A percentile compares a stretch with the other conserved stretches of the same genome.
phyloP scores from a whole-genome alignment of 78 protist genomes.

The Mastigamoeba balamuthi region DNA sequence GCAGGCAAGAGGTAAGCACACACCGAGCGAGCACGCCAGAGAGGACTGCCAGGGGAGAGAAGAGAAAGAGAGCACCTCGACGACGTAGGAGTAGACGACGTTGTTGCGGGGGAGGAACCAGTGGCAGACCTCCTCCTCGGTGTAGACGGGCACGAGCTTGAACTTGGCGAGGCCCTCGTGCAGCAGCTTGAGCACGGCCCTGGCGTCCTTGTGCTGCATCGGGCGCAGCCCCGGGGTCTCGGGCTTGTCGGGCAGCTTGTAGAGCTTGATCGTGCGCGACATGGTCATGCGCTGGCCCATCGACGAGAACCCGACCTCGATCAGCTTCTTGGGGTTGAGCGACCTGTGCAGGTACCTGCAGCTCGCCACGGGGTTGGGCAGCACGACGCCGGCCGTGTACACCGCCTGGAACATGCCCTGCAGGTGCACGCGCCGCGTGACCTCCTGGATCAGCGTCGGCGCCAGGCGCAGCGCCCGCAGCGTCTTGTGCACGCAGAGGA shows the following conservation, averaged over 20 bases:
- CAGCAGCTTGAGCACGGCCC: conserved; percentile 28
- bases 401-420: conserved; percentile 83
- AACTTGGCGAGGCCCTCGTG: conserved; percentile 18
- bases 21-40: no score
- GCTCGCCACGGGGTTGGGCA: conserved; percentile 85
- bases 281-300: conserved; percentile 53
- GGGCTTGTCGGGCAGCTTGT: conserved; percentile 41
- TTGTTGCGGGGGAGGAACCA: conserved; percentile 49
- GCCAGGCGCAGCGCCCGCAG: conserved; percentile 85
- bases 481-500: conserved; percentile 94
- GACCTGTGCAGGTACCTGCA: conserved; percentile 86
- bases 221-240: conserved; percentile 43
- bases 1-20: neutral
- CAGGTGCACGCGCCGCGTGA: conserved; percentile 90
- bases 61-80: conserved; percentile 34
- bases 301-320: conserved; percentile 67
- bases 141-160: conserved; percentile 27
- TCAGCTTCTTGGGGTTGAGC: conserved; percentile 84
- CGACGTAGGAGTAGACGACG: conserved; percentile 76
- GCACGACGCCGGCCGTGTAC: conserved; percentile 87
- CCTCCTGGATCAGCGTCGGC: conserved; percentile 95
- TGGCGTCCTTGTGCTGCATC: conserved; percentile 49
- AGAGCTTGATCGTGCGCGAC: conserved; percentile 42
- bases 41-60: no score
- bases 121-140: conserved; percentile 79